A percentile compares a stretch with the other conserved stretches of the same genome.
Evolutionary conservation across 441 rosid genomes (phyloP).

Genomic region (Mallotus japonicus): DNA sequence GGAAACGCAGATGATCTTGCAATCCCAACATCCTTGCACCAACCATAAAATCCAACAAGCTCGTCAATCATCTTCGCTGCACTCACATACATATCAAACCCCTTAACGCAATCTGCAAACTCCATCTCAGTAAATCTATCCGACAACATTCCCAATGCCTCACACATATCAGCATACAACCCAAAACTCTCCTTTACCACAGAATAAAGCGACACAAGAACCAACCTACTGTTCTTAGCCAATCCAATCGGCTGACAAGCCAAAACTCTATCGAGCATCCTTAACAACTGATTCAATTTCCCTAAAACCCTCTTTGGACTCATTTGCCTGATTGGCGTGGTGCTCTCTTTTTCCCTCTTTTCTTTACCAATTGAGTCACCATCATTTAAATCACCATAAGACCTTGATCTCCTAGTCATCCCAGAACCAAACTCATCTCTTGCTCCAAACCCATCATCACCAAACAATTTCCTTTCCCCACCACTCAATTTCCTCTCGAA

Average conservation of each 20-base stretch:
- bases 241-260: slow-evolving; percentile 57
- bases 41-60: slow-evolving; percentile 48
- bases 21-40: slow-evolving; percentile 52
- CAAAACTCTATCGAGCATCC: slow-evolving; percentile 64
- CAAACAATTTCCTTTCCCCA: slow-evolving; percentile 13
- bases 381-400: slow-evolving; percentile 41
- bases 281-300: slow-evolving; percentile 52
- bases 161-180: slow-evolving; percentile 63
- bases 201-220: slow-evolving; percentile 44
- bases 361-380: slow-evolving; percentile 32
- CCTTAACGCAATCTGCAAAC: slow-evolving; percentile 50
- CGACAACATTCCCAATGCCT: slow-evolving; percentile 50
- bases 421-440: slow-evolving; percentile 38
- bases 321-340: slow-evolving; percentile 50
- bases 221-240: slow-evolving; percentile 51
- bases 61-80: slow-evolving; percentile 67
- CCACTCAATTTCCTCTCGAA: slow-evolving; percentile 38
- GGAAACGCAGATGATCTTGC: slow-evolving; percentile 77
- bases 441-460: slow-evolving; percentile 26
- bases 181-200: slow-evolving; percentile 69
- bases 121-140: slow-evolving; percentile 71
- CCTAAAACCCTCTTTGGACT: slow-evolving; percentile 57
- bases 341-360: slow-evolving; percentile 36
- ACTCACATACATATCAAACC: slow-evolving; percentile 55
- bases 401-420: slow-evolving; percentile 32